phyloP scores from a whole-genome alignment of 257 asterid genomes.

The Fraxinus quadrangulata region DNA sequence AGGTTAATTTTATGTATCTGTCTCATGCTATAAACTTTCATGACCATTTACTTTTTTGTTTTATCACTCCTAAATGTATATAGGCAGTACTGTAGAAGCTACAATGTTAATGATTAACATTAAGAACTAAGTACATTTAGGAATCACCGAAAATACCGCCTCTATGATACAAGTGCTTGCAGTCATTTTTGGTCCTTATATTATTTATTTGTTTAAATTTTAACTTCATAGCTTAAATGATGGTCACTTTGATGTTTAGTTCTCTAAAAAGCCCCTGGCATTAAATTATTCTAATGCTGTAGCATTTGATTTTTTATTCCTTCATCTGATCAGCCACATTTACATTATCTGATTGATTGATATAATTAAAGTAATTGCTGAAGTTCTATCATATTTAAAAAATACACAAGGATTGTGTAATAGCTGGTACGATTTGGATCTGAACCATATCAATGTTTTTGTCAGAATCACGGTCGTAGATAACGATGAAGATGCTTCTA shows the following conservation, averaged over 20 bases:
- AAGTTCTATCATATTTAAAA: constrained; percentile 13
- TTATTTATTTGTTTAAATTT: neutral
- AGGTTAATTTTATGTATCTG: constrained; percentile 49
- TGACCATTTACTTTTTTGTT: neutral
- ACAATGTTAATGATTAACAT: neutral
- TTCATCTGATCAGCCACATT: neutral
- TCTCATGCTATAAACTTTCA: constrained; percentile 13
- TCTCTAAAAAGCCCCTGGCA: neutral
- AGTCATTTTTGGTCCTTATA: neutral
- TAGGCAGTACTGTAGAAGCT: neutral
- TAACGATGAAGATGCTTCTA: constrained; percentile 43
- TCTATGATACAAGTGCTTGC: neutral
- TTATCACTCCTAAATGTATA: neutral
- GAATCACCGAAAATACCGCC: too few relatives aligned
- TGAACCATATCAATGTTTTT: constrained; percentile 23
- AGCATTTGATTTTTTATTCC: neutral
- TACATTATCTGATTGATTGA: neutral
- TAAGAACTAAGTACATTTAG: neutral
- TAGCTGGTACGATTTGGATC: neutral
- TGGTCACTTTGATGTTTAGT: neutral
- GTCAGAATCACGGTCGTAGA: constrained; percentile 49
- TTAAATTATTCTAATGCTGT: neutral
- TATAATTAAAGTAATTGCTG: neutral
- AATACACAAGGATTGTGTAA: neutral
- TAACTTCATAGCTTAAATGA: neutral